These are phyloP conservation scores for Mytilinidion resinicola DNA, from an alignment of 495 filamentous ascomycete species.

Conservation along the genomic window DNA sequence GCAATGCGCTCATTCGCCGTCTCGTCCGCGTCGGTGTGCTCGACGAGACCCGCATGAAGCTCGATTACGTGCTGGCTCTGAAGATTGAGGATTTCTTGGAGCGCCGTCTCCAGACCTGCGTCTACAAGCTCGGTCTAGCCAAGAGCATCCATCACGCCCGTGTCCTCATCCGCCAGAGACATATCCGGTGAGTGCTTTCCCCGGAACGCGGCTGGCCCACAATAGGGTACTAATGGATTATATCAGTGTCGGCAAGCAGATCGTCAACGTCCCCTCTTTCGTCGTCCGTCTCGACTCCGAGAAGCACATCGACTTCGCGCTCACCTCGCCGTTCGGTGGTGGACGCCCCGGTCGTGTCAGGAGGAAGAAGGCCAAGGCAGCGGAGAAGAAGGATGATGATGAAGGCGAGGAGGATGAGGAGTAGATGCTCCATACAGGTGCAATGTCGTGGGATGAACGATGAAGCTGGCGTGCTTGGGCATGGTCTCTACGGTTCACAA, in stretches of 20 bases:
- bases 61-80: slow-evolving; percentile 99
- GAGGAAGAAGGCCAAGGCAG: slow-evolving; percentile 96
- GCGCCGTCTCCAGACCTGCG: slow-evolving; percentile 97
- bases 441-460: slow-evolving; percentile 6
- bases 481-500: no score
- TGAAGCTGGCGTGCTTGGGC: not conserved
- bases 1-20: slow-evolving; percentile 99
- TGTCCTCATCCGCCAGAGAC: slow-evolving; percentile 97
- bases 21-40: slow-evolving; percentile 99
- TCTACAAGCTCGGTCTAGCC: slow-evolving; percentile 99
- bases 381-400: slow-evolving; percentile 79
- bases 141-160: slow-evolving; percentile 99
- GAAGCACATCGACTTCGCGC: slow-evolving; percentile 99
- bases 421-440: slow-evolving; percentile 39
- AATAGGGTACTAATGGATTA: not conserved
- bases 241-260: slow-evolving; percentile 90
- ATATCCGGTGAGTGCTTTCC: slow-evolving; percentile 65
- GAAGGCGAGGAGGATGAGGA: slow-evolving; percentile 89
- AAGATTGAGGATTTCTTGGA: slow-evolving; percentile 99
- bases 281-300: slow-evolving; percentile 98
- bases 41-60: slow-evolving; percentile 99
- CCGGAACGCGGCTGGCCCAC: not conserved
- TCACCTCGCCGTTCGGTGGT: slow-evolving; percentile 95
- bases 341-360: slow-evolving; percentile 92
- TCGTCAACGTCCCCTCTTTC: slow-evolving; percentile 99